Base-by-base conservation (phyloP, 306 rosid species). In the Dryas alaskensis region DNA sequence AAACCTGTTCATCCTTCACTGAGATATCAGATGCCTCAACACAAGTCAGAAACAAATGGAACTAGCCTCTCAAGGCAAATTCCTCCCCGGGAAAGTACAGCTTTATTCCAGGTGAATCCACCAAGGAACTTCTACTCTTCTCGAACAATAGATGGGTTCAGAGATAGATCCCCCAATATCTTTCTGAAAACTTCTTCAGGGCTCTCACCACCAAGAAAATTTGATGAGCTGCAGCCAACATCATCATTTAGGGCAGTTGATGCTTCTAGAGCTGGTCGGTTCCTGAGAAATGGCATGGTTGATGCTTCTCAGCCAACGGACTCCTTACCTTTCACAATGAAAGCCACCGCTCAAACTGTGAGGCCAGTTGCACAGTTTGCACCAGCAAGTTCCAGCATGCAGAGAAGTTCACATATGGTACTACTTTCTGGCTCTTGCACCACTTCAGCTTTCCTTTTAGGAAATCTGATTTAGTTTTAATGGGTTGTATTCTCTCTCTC, bases 141-240 rank as follows among this genome's bases (percentile, higher is more conserved):
- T 25, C 73, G 65, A 54, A 44, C 45, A 53, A 60, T 67, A 50
- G 62, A 80, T 65, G 84, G 85, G 54, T 31, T 81, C 39, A 73
- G 81, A 80, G 67, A 60, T 71, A 81, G 80, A 79, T 83, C 88
- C 79, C 79, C 87, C 1, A 79, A 70, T 73, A 73, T 47, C 65
- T 60, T 25, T 65, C 58, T 77, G 50, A 84, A 60, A 44, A 52
- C 68, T 39, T 77, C 85, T 31, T 51, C 69, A 22, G 61, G 78
- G 13, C 51, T 69, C 60, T 69, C 84, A 79, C 78, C 89, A 67
- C 83, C 80, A 25, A 74, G 80, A 84, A 65, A 76, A 70, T 47
- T 44, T 73, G 74, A 48, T 31, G 82, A 76, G 60, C 49, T 19
- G 22, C 83, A 76, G 59, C 78, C 78, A 76, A 60, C 42, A 16